Percentiles rank a stretch among this genome's conserved stretches.
Conservation (phyloP, 768 basidiomycete species). For the Boletus edulis region DNA sequence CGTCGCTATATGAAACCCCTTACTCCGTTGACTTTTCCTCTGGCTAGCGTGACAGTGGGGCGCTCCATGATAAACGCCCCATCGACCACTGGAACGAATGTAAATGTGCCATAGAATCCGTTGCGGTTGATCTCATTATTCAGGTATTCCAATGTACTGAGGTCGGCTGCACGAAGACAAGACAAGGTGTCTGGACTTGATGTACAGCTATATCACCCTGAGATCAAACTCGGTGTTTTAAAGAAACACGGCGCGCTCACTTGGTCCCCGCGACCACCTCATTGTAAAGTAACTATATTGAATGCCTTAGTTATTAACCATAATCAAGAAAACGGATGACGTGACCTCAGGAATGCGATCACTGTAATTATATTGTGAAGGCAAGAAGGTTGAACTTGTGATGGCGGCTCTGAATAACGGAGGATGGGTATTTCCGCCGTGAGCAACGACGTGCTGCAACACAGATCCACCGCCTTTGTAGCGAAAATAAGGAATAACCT, state of each 20-base stretch:
- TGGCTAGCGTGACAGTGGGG: background rate
- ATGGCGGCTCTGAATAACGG: conserved; percentile 7
- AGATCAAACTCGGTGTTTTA: too few relatives aligned
- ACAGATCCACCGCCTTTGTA: conserved; percentile 6
- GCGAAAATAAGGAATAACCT: background rate
- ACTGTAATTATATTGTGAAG: conserved; percentile 4
- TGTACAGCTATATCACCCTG: background rate
- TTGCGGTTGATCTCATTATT: background rate
- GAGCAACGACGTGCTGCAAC: conserved; percentile 6
- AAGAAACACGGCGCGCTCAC: background rate
- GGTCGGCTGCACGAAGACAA: conserved; percentile 3
- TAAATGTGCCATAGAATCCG: conserved; percentile 2
- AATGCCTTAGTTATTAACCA: background rate
- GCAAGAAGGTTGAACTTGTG: conserved; percentile 4
- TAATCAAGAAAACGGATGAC: background rate
- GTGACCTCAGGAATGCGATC: conserved; percentile 1
- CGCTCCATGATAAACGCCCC: conserved; percentile 1
- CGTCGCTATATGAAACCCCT: background rate
- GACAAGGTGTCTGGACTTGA: background rate
- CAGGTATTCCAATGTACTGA: background rate
- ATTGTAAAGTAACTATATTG: background rate
- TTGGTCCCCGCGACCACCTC: background rate
- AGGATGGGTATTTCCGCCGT: conserved; percentile 4
- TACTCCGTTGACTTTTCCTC: conserved; percentile 7
- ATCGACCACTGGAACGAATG: conserved; percentile 10